phyloP scores from a whole-genome alignment of 2,329 filamentous ascomycete genomes.

The Tolypocladium capitatum region DNA sequence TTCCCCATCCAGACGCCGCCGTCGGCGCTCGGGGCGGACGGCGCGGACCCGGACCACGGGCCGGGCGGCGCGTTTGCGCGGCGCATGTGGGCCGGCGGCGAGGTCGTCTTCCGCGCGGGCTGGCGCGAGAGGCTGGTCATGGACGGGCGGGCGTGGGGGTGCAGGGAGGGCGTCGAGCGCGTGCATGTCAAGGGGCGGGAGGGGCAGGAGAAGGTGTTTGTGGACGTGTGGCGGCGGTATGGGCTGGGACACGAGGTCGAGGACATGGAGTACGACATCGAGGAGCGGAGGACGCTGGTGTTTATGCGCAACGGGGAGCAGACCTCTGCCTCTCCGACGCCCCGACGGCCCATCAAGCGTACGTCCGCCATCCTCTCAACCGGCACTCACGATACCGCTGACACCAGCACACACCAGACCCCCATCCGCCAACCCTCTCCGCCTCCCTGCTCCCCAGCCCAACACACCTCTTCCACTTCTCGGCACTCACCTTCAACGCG shows the following conservation, averaged over 20 bases:
- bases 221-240: constrained; percentile 37
- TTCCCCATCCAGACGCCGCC: constrained; percentile 60
- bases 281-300: constrained; percentile 36
- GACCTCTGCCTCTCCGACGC: constrained; percentile 1
- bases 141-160: constrained; percentile 26
- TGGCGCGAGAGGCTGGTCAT: constrained; percentile 20
- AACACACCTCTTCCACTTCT: constrained; percentile 76
- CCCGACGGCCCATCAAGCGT: constrained; percentile 15
- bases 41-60: constrained; percentile 67
- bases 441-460: constrained; percentile 52
- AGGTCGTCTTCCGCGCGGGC: constrained; percentile 38
- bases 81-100: constrained; percentile 83
- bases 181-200: constrained; percentile 20
- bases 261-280: constrained; percentile 18
- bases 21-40: constrained; percentile 59
- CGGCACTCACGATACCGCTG: background rate
- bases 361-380: constrained; percentile 4
- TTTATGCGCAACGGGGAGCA: constrained; percentile 31
- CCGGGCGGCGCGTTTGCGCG: constrained; percentile 60
- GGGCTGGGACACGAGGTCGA: constrained; percentile 11
- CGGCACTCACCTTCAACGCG: constrained; percentile 81
- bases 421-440: constrained; percentile 20
- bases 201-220: constrained; percentile 32
- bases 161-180: constrained; percentile 31
- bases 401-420: constrained; percentile 11